Base-by-base conservation (phyloP, 805 yeast species). In the Lipomyces lipofer region DNA sequence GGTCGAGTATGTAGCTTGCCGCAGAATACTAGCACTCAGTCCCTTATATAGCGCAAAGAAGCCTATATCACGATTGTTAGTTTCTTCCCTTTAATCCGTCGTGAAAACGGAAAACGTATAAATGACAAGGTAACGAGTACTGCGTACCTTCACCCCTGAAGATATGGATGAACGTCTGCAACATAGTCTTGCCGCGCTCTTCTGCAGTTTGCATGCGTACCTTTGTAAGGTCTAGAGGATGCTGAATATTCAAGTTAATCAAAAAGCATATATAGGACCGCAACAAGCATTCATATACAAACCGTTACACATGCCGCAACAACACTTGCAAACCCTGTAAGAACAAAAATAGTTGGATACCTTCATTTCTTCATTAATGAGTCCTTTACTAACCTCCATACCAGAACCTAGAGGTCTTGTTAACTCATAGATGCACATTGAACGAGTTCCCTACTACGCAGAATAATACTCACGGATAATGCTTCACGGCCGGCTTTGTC, bases 1-100 rank as follows among this genome's bases (percentile, higher is more conserved):
- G 1, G 95, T 84, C 1, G 95, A 87, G 68, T 89, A 88, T 1
- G 96, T 88, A 1, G 88, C 94, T 70, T 89, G 96, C 67, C 96
- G 80, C 52, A 88, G 73, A 38, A 89, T 69, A 1, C 94, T 85
- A 1, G 96, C 96, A 52, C 87, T 80, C 38, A 88, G 75, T 1
- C 96, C 96, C 1, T 88, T 81, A 66, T 89, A 88, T n/a, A 86
- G 76, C 32, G 85, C 86, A 42, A 78, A 65, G 6, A 77, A 36
- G 12, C 76, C 64, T 60, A 24, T 17, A 27, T n/a, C 30, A 1
- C 7, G 32, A 33, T 19, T 25, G 21, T 43, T 29, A 43, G 32
- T 21, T 17, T 36, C 17, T n/a, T n/a, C n/a, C n/a, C n/a, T n/a
- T n/a, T n/a, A 4, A 4, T n/a, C 12, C 21, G 17, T 27, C 5